Evolutionary conservation across 495 filamentous ascomycete species (phyloP).

Genomic region (Neurospora sp.): DNA sequence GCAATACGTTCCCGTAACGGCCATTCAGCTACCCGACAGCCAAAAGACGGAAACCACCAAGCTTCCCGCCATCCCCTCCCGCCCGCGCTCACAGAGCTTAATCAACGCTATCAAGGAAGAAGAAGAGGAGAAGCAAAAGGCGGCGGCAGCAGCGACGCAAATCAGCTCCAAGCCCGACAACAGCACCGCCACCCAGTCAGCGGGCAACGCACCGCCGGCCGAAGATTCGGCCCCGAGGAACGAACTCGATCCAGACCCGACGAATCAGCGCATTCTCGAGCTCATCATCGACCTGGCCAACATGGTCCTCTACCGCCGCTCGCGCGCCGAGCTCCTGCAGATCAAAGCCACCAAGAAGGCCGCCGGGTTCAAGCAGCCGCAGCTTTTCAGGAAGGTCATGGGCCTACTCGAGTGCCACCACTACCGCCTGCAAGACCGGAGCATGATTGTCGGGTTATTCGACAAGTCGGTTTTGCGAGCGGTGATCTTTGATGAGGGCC

Average conservation of each 20-base stretch:
- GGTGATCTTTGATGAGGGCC: slow-evolving; percentile 55
- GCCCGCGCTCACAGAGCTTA: slow-evolving; percentile 22
- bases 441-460: slow-evolving; percentile 87
- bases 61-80: slow-evolving; percentile 21
- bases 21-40: slow-evolving; percentile 28
- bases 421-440: slow-evolving; percentile 72
- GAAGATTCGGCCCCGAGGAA: slow-evolving; percentile 6
- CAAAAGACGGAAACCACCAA: slow-evolving; percentile 32
- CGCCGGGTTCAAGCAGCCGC: slow-evolving; percentile 60
- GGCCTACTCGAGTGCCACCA: slow-evolving; percentile 80
- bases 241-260: slow-evolving; percentile 51
- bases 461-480: slow-evolving; percentile 77
- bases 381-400: slow-evolving; percentile 76
- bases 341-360: slow-evolving; percentile 40
- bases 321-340: slow-evolving; percentile 60
- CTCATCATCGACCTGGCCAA: slow-evolving; percentile 82
- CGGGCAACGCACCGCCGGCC: not conserved
- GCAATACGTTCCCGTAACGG: slow-evolving; percentile 33
- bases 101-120: slow-evolving; percentile 24
- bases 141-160: not conserved
- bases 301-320: slow-evolving; percentile 71
- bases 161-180: not conserved
- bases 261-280: slow-evolving; percentile 63
- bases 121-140: slow-evolving; percentile 15
- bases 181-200: slow-evolving; percentile 6